phyloP scores from a whole-genome alignment of 2,329 filamentous ascomycete species.

The Tolypocladium inflatum region DNA sequence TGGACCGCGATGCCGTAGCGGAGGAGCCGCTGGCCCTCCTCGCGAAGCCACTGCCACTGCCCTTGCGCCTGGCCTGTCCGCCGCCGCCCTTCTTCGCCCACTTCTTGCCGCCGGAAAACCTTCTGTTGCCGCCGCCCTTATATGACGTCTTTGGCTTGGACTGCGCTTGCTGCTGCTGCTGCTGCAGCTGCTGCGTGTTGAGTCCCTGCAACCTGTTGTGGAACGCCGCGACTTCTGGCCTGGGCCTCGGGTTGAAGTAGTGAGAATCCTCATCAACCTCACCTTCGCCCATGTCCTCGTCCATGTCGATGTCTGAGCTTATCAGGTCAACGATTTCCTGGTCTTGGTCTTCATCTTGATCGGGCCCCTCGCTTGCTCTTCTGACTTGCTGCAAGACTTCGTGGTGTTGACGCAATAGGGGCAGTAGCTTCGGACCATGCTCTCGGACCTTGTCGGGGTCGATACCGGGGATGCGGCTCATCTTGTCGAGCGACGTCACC shows the following conservation, averaged over 20 bases:
- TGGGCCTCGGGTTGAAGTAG: constrained; percentile 30
- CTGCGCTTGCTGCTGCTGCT: constrained; percentile 10
- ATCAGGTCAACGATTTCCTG: constrained; percentile 46
- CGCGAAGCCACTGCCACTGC: constrained; percentile 12
- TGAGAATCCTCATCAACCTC: constrained; percentile 31
- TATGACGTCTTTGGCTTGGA: constrained; percentile 14
- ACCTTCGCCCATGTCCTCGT: constrained; percentile 26
- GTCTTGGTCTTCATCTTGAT: constrained; percentile 14
- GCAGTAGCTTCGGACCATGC: constrained; percentile 52
- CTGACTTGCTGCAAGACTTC: constrained; percentile 39
- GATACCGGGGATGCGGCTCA: constrained; percentile 56
- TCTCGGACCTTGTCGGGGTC: constrained; percentile 50
- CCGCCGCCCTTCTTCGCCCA: constrained; percentile 18
- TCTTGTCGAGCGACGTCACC: constrained; percentile 50
- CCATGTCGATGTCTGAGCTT: constrained; percentile 31
- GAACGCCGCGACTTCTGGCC: constrained; percentile 23
- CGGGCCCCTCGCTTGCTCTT: constrained; percentile 18
- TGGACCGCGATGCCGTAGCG: constrained; percentile 10
- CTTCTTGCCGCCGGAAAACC: constrained; percentile 18
- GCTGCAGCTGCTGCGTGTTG: constrained; percentile 11
- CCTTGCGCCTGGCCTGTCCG: constrained; percentile 20
- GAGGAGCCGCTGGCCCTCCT: constrained; percentile 22
- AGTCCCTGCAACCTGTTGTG: constrained; percentile 20
- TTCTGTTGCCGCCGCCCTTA: constrained; percentile 16
- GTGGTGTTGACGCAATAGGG: constrained; percentile 42